Evolutionary conservation across 2,329 filamentous ascomycete species (phyloP), one percentile per base, ranked within the genome.

Genomic region (Penicillium rolfsii): DNA sequence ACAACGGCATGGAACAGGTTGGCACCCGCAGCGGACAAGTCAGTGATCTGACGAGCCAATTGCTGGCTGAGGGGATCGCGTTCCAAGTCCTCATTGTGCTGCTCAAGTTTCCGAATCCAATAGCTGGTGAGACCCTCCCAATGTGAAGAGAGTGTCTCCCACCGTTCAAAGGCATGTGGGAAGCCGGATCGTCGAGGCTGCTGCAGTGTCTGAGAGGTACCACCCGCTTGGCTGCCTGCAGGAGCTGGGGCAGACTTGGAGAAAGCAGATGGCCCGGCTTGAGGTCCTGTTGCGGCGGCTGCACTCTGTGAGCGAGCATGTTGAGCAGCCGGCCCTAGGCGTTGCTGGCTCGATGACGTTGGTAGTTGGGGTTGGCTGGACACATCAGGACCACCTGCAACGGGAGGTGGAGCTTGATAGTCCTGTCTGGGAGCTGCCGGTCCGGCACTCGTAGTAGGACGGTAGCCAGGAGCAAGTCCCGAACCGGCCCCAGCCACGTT

Each of bases 1-100:
- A 99, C 95, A 0, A 99, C 93, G 9, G 95, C 95, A 75, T 99
- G 95, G 76, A 99, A 99, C 0, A 99, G 83, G 69, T 99, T 99
- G 5, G 95, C 95, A 12, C 95, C 95, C 0, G 95, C 95, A 7
- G 95, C 95, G 28, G 95, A 97, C n/a, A 99, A 83, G 74, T 99
- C 95, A 0, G 92, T 97, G 56, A 99, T 94, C 74, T 99, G 95
- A 35, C 95, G 89, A 11, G 93, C 91, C 71, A 98, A 86, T 72
- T 97, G 93, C 62, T 93, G 88, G 50, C 89, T 93, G 28, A 98
- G 80, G 0, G 94, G 91, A 67, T 96, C 91, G 12, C 88, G 84
- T 65, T 90, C 88, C 41, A 97, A 85, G 66, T 97, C 93, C 57
- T 93, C 89, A 30, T 91, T 90, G 73, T 97, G 97, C 74, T 95